phyloP scores from a whole-genome alignment of 306 rosid genomes.

The cucumber (Cucumis sativus) region DNA sequence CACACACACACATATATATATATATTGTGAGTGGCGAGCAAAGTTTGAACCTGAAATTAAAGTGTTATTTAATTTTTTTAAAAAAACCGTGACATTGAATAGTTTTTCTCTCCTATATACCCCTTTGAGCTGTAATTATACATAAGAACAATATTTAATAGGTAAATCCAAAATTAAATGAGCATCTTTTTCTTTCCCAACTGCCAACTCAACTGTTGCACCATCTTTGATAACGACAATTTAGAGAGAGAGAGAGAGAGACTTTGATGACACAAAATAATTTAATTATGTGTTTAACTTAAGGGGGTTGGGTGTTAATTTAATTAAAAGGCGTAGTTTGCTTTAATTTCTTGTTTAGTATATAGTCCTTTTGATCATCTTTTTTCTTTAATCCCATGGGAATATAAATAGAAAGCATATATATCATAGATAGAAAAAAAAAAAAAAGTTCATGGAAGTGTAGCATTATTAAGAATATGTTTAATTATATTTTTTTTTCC shows the following conservation, averaged over 20 bases:
- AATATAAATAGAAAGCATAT: neutral
- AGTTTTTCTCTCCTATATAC: too few species aligned
- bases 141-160: neutral
- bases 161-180: neutral
- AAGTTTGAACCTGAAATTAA: too few species aligned
- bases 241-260: neutral
- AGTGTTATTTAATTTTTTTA: too few species aligned
- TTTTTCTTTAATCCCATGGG: neutral
- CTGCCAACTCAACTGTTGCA: neutral
- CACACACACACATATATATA: too few species aligned
- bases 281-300: too few species aligned
- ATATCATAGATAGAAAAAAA: neutral
- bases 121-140: neutral
- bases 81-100: too few species aligned
- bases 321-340: neutral
- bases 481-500: neutral
- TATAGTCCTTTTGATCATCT: neutral
- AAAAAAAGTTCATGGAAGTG: neutral
- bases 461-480: neutral
- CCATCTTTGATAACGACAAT: neutral
- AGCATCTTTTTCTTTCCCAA: neutral
- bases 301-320: neutral
- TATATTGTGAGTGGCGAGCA: too few species aligned
- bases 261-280: too few species aligned
- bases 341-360: neutral